phyloP scores from a whole-genome alignment of 2,329 filamentous ascomycete genomes.

The Capronia americana region DNA sequence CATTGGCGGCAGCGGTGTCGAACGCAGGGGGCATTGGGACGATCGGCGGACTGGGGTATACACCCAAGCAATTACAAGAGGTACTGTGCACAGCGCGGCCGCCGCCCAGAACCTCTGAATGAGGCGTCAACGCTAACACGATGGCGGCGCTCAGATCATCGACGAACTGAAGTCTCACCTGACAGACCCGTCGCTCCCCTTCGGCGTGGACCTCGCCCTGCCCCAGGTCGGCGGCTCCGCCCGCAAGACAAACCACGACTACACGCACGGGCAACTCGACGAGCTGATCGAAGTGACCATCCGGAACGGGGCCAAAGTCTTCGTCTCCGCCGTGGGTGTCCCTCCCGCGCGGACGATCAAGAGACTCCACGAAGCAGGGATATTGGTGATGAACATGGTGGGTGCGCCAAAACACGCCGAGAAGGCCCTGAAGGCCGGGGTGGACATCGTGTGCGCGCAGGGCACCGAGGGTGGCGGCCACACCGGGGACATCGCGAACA shows the following conservation, averaged over 20 bases:
- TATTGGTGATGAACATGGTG: constrained; percentile 97
- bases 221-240: constrained; percentile 85
- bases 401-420: constrained; percentile 88
- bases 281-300: constrained; percentile 88
- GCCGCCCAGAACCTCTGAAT: neutral
- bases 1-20: constrained; percentile 82
- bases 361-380: constrained; percentile 76
- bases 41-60: constrained; percentile 70
- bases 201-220: constrained; percentile 89
- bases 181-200: constrained; percentile 71
- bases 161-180: constrained; percentile 83
- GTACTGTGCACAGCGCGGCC: constrained; percentile 12
- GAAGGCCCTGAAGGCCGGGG: constrained; percentile 84
- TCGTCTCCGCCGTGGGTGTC: constrained; percentile 87
- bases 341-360: constrained; percentile 77
- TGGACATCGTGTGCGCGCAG: constrained; percentile 91
- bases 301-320: constrained; percentile 79
- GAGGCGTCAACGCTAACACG: neutral
- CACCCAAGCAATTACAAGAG: constrained; percentile 73
- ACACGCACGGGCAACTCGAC: constrained; percentile 86
- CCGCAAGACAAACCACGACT: constrained; percentile 92
- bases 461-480: constrained; percentile 93
- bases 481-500: constrained; percentile 84
- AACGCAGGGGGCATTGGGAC: constrained; percentile 82
- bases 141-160: constrained; percentile 74